Conservation (phyloP, 768 basidiomycete genomes). For the Rhizopogon sp. region DNA sequence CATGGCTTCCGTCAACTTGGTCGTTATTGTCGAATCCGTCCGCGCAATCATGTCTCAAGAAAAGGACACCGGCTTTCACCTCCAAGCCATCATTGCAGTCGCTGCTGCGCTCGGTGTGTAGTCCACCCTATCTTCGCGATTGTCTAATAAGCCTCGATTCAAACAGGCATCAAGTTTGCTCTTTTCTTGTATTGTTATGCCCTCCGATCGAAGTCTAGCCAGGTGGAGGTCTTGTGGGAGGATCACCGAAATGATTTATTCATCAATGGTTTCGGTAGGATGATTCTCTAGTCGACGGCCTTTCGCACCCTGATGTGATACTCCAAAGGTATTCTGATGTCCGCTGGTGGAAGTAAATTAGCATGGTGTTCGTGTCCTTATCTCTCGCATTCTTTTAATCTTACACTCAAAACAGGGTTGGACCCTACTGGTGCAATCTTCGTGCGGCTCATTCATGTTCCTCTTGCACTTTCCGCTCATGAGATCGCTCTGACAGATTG, state of each 20-base stretch:
- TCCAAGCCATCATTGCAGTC: conserved; percentile 82
- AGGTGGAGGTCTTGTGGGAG: conserved; percentile 94
- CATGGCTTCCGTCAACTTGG: conserved; percentile 89
- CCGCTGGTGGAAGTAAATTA: conserved; percentile 73
- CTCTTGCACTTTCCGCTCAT: background rate
- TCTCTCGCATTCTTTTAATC: conserved; percentile 1
- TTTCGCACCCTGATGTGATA: background rate
- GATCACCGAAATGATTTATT: conserved; percentile 94
- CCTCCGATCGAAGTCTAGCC: conserved; percentile 76
- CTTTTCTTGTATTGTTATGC: conserved; percentile 87
- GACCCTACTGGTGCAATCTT: conserved; percentile 78
- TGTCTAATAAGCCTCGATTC: background rate
- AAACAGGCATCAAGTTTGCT: conserved; percentile 70
- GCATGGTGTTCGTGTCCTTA: conserved; percentile 64
- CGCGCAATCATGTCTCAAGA: conserved; percentile 64
- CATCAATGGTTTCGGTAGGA: conserved; percentile 70
- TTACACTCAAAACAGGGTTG: conserved; percentile 39
- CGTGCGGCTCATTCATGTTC: conserved; percentile 36
- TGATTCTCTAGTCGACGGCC: background rate
- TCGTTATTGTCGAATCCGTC: conserved; percentile 85
- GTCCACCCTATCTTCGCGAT: background rate
- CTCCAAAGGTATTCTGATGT: conserved; percentile 70
- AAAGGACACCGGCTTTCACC: conserved; percentile 56
- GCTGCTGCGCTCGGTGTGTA: conserved; percentile 63
- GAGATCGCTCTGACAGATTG: conserved; percentile 46